Evolutionary conservation across 169 alveolate species (phyloP), one percentile per base, ranked within the genome.

Genomic region (Eimeria necatrix): DNA sequence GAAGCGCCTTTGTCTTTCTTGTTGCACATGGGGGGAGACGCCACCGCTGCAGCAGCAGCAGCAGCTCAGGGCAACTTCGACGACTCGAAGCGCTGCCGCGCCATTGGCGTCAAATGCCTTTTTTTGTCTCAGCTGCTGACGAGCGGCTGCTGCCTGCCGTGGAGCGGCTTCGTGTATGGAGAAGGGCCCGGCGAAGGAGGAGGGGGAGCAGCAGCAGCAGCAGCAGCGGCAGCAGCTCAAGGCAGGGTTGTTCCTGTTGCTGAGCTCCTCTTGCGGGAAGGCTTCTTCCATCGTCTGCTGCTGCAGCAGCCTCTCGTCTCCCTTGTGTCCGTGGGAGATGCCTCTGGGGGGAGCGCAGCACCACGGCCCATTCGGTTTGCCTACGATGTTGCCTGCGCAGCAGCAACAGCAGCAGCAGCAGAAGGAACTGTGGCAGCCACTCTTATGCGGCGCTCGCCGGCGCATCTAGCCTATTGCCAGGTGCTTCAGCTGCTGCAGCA

Each of bases 401-500:
- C 90, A 52, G 70, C 90, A 52, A 71, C 90, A 52, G 73, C 90
- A 81, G 90, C 90, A 81, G 74, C 90, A 51, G 73, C 90, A 81
- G 90, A 81, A 81, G 90, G 90, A 7, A 24, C 90, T 9, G 90
- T 71, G 22, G 74, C 70, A 49, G 74, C 90, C n/a, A 81, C 90
- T 20, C 74, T 81, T n/a, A 49, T 81, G 70, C 90, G 90, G 51
- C 90, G 90, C 61, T 81, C 90, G 14, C 73, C 90, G 4, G 90
- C 52, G 14, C 90, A 81, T 16, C 51, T 81, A 14, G 73, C 73
- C 6, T 81, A 52, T n/a, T 81, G 90, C 52, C 90, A 53, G 46
- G 51, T 81, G 56, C 90, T 81, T 20, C 90, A 81, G 90, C 74
- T 81, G 90, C 90, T 81, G 90, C 90, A 81, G 74, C 90, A 81